Evolutionary conservation across 202 grass and related monocot genomes (phyloP), one percentile per base, ranked within the genome.

Genomic region (Digitaria exilis): DNA sequence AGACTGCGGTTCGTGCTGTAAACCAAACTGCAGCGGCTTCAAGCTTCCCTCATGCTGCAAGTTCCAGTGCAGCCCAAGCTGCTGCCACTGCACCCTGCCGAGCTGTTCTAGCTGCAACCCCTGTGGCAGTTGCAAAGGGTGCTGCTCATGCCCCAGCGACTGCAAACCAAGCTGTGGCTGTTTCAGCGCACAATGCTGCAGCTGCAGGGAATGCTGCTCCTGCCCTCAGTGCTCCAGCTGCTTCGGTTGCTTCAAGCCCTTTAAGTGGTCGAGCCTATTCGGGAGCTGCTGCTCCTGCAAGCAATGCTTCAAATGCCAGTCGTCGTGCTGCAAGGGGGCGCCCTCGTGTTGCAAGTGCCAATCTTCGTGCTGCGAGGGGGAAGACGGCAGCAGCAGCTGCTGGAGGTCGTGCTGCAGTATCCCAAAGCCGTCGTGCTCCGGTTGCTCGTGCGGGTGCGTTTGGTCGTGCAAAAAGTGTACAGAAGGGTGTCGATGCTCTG

Each of bases 401-500:
- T 86, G 71, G 68, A 86, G 30, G 71, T 28, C 76, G 24, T 79
- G 91, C 29, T 89, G 80, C 37, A 57, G 42, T 7, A n/a, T 98
- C 65, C 80, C 85, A 8, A 88, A 72, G 15, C 89, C 72, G 46
- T 90, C 87, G 17, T 95, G 92, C 60, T 87, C 92, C 2, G 84
- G 89, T 48, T 90, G 82, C 30, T 95, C 92, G 25, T 95, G 92
- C 59, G 96, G 90, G 14, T 98, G 91, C 50, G 85, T 92, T 34
- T 95, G 88, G 88, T 88, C 95, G 5, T 95, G 95, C 82, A 82
- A 52, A 15, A 95, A 83, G 50, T 94, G 95, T 82, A 79, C 74
- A 85, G 88, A 91, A 42, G 93, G 84, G 52, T 91, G 95, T 17
- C 77, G 87, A 34, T 90, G 92, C 35, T 75, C 84, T 3, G 79